Percentiles rank a stretch among this genome's conserved stretches.
Evolutionary conservation across 2,329 filamentous ascomycete genomes (phyloP).

Genomic region (Penicillium sp.): DNA sequence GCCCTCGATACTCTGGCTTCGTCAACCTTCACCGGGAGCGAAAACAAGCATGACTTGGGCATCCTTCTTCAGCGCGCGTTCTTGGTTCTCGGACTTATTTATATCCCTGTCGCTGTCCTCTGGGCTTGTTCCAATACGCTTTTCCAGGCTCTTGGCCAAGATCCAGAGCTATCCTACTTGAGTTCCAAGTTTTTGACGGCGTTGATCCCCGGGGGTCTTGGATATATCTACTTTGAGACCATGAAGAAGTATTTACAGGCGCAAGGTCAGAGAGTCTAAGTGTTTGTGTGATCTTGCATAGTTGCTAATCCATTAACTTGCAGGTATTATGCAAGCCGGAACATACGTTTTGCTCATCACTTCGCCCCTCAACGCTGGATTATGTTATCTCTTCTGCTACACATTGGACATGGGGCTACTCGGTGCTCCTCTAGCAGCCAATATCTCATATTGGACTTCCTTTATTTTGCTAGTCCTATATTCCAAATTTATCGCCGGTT

Average conservation of each 20-base stretch:
- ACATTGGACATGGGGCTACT: constrained; percentile 68
- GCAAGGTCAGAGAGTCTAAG: constrained; percentile 44
- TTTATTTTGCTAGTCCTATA: constrained; percentile 75
- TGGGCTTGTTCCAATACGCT: constrained; percentile 74
- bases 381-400: constrained; percentile 71
- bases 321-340: constrained; percentile 63
- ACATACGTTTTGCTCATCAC: constrained; percentile 62
- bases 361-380: constrained; percentile 57
- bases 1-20: constrained; percentile 83
- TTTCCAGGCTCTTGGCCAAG: constrained; percentile 73
- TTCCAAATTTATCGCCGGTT: constrained; percentile 66
- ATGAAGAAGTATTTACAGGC: constrained; percentile 64
- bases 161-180: constrained; percentile 71
- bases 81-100: constrained; percentile 69
- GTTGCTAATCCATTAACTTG: not conserved
- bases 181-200: constrained; percentile 70
- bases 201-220: constrained; percentile 75
- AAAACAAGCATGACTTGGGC: constrained; percentile 74
- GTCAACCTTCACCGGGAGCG: constrained; percentile 76
- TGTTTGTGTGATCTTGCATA: not conserved
- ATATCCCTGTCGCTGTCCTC: constrained; percentile 67
- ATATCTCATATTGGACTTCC: constrained; percentile 81
- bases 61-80: constrained; percentile 75
- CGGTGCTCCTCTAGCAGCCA: constrained; percentile 77
- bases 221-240: constrained; percentile 83